Evolutionary conservation across 495 filamentous ascomycete species (phyloP), one percentile per base, ranked within the genome.

Genomic region (Penicillium longicatenatum): DNA sequence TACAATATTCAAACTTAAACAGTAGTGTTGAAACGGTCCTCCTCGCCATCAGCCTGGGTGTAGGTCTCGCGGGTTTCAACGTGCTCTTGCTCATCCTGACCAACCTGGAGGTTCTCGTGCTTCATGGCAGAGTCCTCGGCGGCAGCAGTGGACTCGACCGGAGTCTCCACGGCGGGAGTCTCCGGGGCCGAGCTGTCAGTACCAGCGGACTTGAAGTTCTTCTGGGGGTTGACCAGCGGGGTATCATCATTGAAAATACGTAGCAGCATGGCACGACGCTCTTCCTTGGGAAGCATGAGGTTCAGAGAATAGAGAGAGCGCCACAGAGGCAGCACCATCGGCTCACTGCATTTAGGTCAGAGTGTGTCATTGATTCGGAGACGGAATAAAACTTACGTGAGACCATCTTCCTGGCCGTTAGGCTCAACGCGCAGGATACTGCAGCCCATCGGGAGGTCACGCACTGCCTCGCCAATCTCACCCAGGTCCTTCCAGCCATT

Each of bases 251-350:
- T 92, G 76, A 86, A 98, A 35, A 98, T 79, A 33, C 94, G 84
- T 54, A 97, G 80, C 63, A 97, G 78, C 90, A 97, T 93, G 8
- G 93, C 94, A 33, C 84, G 88, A 30, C 94, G 85, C 47, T 98
- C 94, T 67, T 98, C 94, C 76, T 98, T 98, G 50, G 92, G 92
- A 61, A 97, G 76, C 94, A 98, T 98, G 41, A 98, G 83, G 71
- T 98, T 98, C 50, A 97, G 74, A 3, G 85, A 89, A 57, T 90
- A 84, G 60, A 94, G 75, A 54, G 89, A 92, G 68, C 92, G 86
- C 94, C 94, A 98, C 21, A 98, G 75, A 8, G 94, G 93, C 44
- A 98, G 78, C 3, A 92, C 86, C 83, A 96, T 91, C 14, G 81
- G 79, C 69, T 97, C 92, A 50, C 79, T 84, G 37, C 54, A 55